Evolutionary conservation across 2,329 filamentous ascomycete species (phyloP), one percentile per base, ranked within the genome.

Genomic region (Byssothecium circinans): DNA sequence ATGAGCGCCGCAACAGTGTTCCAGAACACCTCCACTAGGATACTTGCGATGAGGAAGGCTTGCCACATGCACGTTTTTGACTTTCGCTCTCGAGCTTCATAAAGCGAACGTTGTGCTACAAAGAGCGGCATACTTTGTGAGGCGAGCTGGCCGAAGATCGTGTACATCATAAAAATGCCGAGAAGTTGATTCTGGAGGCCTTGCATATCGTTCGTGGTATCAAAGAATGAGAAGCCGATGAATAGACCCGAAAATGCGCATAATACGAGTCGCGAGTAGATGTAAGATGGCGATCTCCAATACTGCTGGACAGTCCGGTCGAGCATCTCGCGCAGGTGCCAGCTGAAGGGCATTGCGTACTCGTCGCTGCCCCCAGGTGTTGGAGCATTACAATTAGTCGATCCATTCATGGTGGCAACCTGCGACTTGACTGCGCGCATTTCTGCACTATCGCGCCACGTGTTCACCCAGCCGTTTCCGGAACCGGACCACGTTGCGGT

Each of bases 121-220:
- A 95, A 95, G 58, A 89, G 86, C 1, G 89, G 89, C 87, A 94
- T 91, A 32, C 86, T 87, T 63, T 91, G 87, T 65, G 90, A 85
- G 3, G 87, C 81, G 22, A 91, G 78, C 62, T 89, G 85, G 54
- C 87, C 86, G 65, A 95, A 95, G 64, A 95, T 83, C 35, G 86
- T 92, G 58, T 78, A 75, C 42, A 92, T 74, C 78, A 92, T 88
- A 78, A 95, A 95, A 55, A 94, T 86, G 64, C 84, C 81, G 67
- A 95, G 95, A 78, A 92, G 85, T 59, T 91, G 87, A 73, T 94
- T 91, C 71, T 92, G 88, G 14, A 95, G 77, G 43, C 89, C 90
- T 65, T 91, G 87, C 32, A 86, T 80, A 7, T 82, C 84, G 72
- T 85, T 85, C 22, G 83, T 81, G 1, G 87, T 83, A 30, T 83